Percentiles rank a stretch among this genome's conserved stretches.
phyloP scores from a whole-genome alignment of 2,329 filamentous ascomycete genomes.

The Cercospora zeina region DNA sequence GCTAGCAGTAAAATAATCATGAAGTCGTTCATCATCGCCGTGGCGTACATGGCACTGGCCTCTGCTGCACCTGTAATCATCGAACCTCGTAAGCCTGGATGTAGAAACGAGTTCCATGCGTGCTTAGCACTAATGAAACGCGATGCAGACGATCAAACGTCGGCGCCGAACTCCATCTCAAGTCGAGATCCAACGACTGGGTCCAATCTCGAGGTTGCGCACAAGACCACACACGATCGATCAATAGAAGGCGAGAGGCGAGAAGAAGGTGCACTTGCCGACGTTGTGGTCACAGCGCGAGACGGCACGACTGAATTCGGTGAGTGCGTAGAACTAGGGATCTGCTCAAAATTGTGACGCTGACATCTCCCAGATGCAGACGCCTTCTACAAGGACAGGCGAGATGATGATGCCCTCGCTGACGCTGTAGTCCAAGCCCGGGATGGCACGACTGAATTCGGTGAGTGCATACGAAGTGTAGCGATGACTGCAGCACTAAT shows the following conservation, averaged over 20 bases:
- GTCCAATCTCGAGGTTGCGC: constrained; percentile 14
- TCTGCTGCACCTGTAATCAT: constrained; percentile 19
- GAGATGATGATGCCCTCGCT: neutral
- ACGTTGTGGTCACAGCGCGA: neutral
- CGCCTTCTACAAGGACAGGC: constrained; percentile 18
- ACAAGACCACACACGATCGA: neutral
- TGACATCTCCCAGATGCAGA: constrained; percentile 17
- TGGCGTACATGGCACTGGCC: constrained; percentile 16
- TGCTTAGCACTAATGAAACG: neutral
- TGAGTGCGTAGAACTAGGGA: neutral
- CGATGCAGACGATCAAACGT: constrained; percentile 7
- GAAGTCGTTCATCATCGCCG: constrained; percentile 12
- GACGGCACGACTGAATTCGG: constrained; percentile 20
- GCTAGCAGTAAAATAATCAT: constrained; percentile 14
- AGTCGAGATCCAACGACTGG: constrained; percentile 18
- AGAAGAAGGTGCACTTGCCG: neutral
- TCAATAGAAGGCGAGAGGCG: neutral
- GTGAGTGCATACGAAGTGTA: neutral
- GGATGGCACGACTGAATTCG: constrained; percentile 18
- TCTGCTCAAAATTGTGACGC: neutral
- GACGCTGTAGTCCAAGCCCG: neutral
- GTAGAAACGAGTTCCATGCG: neutral
- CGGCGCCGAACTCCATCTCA: constrained; percentile 1
- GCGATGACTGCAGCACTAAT: neutral
- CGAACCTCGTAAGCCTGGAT: constrained; percentile 17